Evolutionary conservation across 192 early-diverging fungal genomes (phyloP), one percentile per base, ranked within the genome.

Genomic region (Linderina pennispora): DNA sequence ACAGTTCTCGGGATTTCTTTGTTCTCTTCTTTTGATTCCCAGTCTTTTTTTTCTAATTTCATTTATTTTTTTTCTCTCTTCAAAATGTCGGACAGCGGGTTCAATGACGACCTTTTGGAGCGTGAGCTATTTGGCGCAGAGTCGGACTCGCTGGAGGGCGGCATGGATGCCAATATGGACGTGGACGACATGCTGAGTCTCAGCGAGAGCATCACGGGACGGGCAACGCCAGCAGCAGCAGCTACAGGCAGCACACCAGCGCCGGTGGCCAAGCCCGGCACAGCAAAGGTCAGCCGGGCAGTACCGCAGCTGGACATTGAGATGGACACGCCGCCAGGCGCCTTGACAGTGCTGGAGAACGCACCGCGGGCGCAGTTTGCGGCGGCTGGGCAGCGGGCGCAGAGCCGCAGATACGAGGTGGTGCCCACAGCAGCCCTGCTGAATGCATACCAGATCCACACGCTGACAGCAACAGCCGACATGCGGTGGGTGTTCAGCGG

Each of bases 401-500:
- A 19, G 14, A 26, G 37, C 2, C n/a, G n/a, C n/a, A n/a, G n/a
- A n/a, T 71, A 63, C 48, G 53, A 60, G 4, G 44, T 71, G 7
- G 25, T 54, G 48, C 67, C 67, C 15, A 71, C 67, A 3, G 59
- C 63, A 40, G 43, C 60, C 10, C 48, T 71, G 18, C 2, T 71
- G 22, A 58, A 55, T 43, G 25, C 48, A 17, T 76, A 77, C 49
- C 75, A 83, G 23, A 80, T 92, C n/a, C 75, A 87, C 55, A 69
- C 80, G 9, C 52, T 85, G 36, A 74, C 80, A 0, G 79, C 81
- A 1, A 87, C 86, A 1, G 62, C 67, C 23, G 80, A 86, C 50
- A 84, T 81, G 75, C 79, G 83, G 21, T 90, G 87, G 87, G 55
- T 89, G n/a, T 80, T 88, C 19, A 90, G 83, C 18, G 89, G 87